phyloP scores from a whole-genome alignment of 2,329 filamentous ascomycete species.

The Geosmithia putterillii region DNA sequence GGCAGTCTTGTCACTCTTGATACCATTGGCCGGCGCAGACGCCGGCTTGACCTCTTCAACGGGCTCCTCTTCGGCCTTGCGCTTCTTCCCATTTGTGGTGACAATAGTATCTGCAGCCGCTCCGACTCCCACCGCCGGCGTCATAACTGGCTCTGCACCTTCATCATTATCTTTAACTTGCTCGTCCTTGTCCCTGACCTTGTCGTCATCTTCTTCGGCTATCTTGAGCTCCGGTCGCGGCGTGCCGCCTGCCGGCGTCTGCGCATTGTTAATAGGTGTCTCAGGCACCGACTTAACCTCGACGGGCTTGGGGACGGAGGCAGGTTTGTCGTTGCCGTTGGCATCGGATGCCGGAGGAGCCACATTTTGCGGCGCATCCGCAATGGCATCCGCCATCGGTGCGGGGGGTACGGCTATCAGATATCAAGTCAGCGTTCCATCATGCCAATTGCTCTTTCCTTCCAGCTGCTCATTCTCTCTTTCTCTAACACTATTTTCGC shows the following conservation, averaged over 20 bases:
- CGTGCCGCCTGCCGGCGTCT: conserved; percentile 20
- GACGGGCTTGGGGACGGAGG: conserved; percentile 16
- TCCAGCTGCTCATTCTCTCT: no score
- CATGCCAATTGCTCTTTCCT: no score
- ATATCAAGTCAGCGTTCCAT: no score
- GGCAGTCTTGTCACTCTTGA: conserved; percentile 6
- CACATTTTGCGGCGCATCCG: no score
- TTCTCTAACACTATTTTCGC: no score
- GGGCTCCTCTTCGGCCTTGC: conserved; percentile 26
- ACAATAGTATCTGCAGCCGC: not conserved
- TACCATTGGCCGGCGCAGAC: not conserved
- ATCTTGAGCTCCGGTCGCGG: conserved; percentile 18
- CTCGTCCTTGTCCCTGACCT: not conserved
- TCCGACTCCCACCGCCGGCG: not conserved
- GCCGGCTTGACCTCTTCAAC: not conserved
- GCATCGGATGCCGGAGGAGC: no score
- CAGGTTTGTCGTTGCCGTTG: no score
- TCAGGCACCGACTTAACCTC: conserved; percentile 21
- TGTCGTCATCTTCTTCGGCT: conserved; percentile 8
- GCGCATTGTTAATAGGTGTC: conserved; percentile 18
- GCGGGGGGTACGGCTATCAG: no score
- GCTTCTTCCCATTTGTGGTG: conserved; percentile 15
- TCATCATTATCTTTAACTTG: conserved; percentile 5
- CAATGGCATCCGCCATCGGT: no score
- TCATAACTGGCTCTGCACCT: not conserved